phyloP scores from a whole-genome alignment of 805 yeast genomes.

The Spencermartinsiella europaea region DNA sequence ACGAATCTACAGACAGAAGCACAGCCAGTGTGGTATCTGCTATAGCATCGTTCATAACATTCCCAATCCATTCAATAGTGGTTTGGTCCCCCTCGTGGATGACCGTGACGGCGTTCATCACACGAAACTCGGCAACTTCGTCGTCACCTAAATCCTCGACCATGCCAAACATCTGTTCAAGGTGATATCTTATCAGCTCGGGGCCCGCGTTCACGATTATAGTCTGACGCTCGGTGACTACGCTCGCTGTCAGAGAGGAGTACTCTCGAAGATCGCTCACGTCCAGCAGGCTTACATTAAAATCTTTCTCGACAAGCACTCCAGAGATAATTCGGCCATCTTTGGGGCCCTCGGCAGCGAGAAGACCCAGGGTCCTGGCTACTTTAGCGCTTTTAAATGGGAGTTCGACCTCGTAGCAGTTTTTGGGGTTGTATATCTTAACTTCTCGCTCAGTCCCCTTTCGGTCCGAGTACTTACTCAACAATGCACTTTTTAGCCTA shows the following conservation, averaged over 20 bases:
- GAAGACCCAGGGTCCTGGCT: conserved; percentile 67
- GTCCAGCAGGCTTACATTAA: conserved; percentile 76
- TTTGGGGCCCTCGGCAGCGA: conserved; percentile 45
- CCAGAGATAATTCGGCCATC: conserved; percentile 60
- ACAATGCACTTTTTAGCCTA: conserved; percentile 82
- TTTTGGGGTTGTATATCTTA: conserved; percentile 85
- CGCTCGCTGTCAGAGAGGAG: conserved; percentile 79
- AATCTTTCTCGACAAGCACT: conserved; percentile 84
- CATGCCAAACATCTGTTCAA: conserved; percentile 92
- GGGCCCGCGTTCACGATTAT: conserved; percentile 75
- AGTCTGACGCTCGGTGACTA: conserved; percentile 75
- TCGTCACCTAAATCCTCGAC: conserved; percentile 60
- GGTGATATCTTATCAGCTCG: conserved; percentile 79
- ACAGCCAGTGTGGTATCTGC: conserved; percentile 94
- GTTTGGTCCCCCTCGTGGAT: conserved; percentile 47
- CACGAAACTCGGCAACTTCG: conserved; percentile 32
- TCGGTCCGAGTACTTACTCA: conserved; percentile 75
- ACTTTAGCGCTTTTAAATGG: conserved; percentile 78
- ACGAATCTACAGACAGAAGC: conserved; percentile 82
- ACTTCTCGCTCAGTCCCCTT: conserved; percentile 88
- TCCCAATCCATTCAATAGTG: conserved; percentile 86
- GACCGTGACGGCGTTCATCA: conserved; percentile 61
- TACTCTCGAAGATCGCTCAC: conserved; percentile 85
- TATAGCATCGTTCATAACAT: conserved; percentile 81
- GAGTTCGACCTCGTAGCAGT: conserved; percentile 72